Evolutionary conservation across 768 basidiomycete species (phyloP), one percentile per base, ranked within the genome.

Genomic region (Exsudoporus frostii): DNA sequence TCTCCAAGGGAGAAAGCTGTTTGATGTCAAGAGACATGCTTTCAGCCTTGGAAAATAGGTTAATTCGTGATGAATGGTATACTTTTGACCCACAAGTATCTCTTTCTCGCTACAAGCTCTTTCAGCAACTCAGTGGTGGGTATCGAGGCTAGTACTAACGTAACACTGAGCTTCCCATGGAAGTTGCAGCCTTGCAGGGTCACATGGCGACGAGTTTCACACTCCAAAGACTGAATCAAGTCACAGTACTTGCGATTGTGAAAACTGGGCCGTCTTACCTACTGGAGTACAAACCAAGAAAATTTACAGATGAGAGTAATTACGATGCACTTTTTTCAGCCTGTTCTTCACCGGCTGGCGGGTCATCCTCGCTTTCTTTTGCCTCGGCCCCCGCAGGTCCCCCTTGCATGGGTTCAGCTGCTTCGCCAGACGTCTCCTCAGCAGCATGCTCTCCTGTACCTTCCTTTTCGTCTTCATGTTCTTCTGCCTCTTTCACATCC

Each of bases 401-500:
- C 40, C 62, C 67, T 9, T 57, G 59, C 46, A 61, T 66, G 39
- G 59, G 62, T 34, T 56, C 67, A 27, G 32, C 60, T 2, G 52
- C 60, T 45, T 69, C 66, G 48, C 68, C 60, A 4, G 57, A 53
- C 20, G 53, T 60, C 51, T 69, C 71, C n/a, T 65, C 67, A 39
- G 61, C 68, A n/a, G 60, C 54, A 41, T 64, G 32, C 50, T 66
- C 48, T 55, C 55, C 57, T 20, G 48, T 19, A 5, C 44, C 53
- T 17, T 68, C 66, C n/a, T 69, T 66, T 39, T 69, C 73, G 15
- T 55, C 68, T 20, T 70, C 66, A 6, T 60, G 71, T 41, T 72
- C 75, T 27, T 67, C 71, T 2, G 57, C 73, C 20, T 73, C 74
- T 54, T 72, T 74, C 3, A 76, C 74, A 41, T 75, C 74, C 69